Percentiles rank a stretch among this genome's conserved stretches.
Conservation (phyloP, 495 filamentous ascomycete species). For the Hypoxylon fragiforme region DNA sequence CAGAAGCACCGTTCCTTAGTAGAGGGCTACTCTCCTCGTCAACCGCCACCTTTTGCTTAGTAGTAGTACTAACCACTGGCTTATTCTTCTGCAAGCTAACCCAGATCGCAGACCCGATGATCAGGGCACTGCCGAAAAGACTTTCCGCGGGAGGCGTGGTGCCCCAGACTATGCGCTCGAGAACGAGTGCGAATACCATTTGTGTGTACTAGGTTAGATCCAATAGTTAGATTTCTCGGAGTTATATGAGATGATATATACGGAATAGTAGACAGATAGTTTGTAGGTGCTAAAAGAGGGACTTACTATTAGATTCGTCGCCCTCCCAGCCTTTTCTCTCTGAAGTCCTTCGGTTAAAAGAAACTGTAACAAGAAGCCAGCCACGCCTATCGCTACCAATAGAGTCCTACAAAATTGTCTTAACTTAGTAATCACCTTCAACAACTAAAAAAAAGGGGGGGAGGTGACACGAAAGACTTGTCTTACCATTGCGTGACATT, state of each 20-base stretch:
- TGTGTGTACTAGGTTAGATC: slow-evolving; percentile 60
- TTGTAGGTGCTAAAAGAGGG: no score
- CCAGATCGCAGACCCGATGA: slow-evolving; percentile 73
- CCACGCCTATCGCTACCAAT: slow-evolving; percentile 66
- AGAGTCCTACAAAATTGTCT: slow-evolving; percentile 36
- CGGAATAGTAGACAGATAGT: no score
- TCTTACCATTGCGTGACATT: slow-evolving; percentile 62
- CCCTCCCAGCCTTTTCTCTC: slow-evolving; percentile 64
- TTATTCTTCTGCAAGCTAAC: slow-evolving; percentile 60
- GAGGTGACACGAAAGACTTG: background rate
- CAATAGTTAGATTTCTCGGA: background rate
- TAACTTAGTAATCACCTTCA: no score
- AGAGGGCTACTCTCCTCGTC: slow-evolving; percentile 45
- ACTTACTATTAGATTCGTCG: slow-evolving; percentile 71
- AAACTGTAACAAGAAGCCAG: slow-evolving; percentile 79
- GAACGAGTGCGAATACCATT: slow-evolving; percentile 77
- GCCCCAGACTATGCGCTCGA: slow-evolving; percentile 75
- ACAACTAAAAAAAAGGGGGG: no score
- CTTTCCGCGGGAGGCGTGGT: slow-evolving; percentile 65
- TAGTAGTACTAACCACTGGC: no score
- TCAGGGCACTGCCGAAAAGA: slow-evolving; percentile 68
- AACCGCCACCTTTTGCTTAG: slow-evolving; percentile 9
- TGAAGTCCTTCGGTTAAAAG: slow-evolving; percentile 74
- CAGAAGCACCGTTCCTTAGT: slow-evolving; percentile 21
- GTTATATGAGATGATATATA: background rate